Base-by-base conservation (phyloP, 108 stramenopile species). In the Skeletonema marinoi region DNA sequence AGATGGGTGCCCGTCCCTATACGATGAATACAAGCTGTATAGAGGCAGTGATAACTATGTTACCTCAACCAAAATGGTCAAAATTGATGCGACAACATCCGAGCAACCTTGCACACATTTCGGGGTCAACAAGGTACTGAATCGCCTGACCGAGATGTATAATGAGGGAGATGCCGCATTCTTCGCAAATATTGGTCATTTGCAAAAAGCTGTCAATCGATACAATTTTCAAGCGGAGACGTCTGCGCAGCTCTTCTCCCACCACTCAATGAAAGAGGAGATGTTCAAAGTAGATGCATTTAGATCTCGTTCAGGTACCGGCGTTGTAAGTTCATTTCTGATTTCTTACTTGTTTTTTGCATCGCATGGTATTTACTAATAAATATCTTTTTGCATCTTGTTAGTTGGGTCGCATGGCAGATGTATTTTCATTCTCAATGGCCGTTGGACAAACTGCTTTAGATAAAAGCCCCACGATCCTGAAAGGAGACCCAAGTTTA, bases 41-140 rank as follows among this genome's bases (percentile, higher is more conserved):
- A 6, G 79, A 29, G 60, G 51, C 10, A 32, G 31, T 2, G 13
- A 13, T 32, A 25, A 70, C 35, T 31, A 46, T 56, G 21, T 21
- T 0, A 51, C 60, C 30, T 39, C 50, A 13, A n/a, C n/a, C n/a
- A n/a, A n/a, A n/a, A 29, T 84, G 13, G 42, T 80, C 19, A 70
- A 68, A 16, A 58, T 84, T 50, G 65, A 84, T 67, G 78, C 83
- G 11, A 48, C 78, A 1, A 41, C 60, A 4, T 80, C 75, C 1
- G 65, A 73, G 2, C 87, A 86, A 68, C 73, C 82, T n/a, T 88
- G 88, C 32, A 32, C 39, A 8, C 69, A 42, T 17, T 88, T 86
- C 68, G 88, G 85, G 11, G n/a, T 88, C 2, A 83, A 88, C 54
- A 79, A 72, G 0, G 21, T 61, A 13, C 35, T 88, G 17, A 10